Evolutionary conservation across 345 rosid genomes (phyloP).

Genomic region (Salix exigua): DNA sequence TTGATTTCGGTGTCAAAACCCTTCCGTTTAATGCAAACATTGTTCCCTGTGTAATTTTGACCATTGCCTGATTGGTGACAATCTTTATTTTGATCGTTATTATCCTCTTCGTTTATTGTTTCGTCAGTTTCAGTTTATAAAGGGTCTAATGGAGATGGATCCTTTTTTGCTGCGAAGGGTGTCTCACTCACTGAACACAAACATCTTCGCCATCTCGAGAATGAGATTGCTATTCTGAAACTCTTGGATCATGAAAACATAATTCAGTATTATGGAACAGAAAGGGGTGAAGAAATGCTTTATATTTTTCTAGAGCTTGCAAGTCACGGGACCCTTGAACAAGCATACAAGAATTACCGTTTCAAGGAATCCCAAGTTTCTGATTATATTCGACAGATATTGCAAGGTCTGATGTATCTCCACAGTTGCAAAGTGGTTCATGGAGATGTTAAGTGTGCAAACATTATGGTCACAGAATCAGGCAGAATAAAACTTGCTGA

Average conservation of each 20-base stretch:
- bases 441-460: slow-evolving; percentile 44
- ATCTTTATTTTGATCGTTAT: too few relatives aligned
- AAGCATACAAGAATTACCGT: slow-evolving; percentile 6
- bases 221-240: too few relatives aligned
- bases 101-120: too few relatives aligned
- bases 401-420: background rate
- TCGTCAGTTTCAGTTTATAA: too few relatives aligned
- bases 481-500: slow-evolving; percentile 24
- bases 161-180: too few relatives aligned
- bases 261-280: background rate
- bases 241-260: background rate
- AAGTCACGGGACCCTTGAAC: slow-evolving; percentile 23
- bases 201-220: background rate
- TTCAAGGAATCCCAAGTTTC: slow-evolving; percentile 24
- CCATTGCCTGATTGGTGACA: too few relatives aligned
- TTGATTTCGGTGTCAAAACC: too few relatives aligned
- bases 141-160: too few relatives aligned
- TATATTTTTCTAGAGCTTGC: slow-evolving; percentile 30
- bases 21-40: too few relatives aligned
- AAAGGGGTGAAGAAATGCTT: slow-evolving; percentile 14
- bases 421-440: slow-evolving; percentile 22
- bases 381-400: slow-evolving; percentile 13
- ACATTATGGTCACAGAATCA: slow-evolving; percentile 29
- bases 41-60: too few relatives aligned
- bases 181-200: rapidly evolving